Evolutionary conservation across 108 stramenopile species (phyloP).

Genomic region (Skeletonema costatum): DNA sequence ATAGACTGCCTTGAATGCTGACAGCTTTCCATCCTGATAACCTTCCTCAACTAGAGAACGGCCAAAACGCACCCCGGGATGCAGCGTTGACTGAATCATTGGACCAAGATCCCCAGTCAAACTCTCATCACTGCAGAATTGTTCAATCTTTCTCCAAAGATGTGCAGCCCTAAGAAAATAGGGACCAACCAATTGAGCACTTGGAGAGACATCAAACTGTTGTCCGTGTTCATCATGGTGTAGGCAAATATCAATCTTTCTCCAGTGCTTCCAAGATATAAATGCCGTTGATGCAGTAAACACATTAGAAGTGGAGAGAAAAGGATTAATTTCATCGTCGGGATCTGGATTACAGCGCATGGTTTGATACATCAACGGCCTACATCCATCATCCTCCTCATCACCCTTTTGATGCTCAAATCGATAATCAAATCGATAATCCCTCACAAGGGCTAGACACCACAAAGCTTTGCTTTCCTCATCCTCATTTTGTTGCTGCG

Average conservation of each 20-base stretch:
- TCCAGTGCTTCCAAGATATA: slow-evolving; percentile 46
- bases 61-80: slow-evolving; percentile 8
- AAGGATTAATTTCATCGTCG: background rate
- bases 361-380: background rate
- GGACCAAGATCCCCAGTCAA: slow-evolving; percentile 2
- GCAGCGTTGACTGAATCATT: slow-evolving; percentile 5
- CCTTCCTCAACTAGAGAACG: background rate
- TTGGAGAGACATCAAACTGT: background rate
- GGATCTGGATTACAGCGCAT: slow-evolving; percentile 4
- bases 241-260: slow-evolving; percentile 21
- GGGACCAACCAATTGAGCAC: slow-evolving; percentile 21
- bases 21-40: background rate
- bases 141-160: slow-evolving; percentile 49
- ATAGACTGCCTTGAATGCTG: slow-evolving; percentile 34
- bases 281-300: slow-evolving; percentile 36
- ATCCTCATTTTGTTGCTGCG: too few relatives aligned
- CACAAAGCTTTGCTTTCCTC: slow-evolving; percentile 24
- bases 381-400: background rate
- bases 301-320: slow-evolving; percentile 30
- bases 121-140: slow-evolving; percentile 37
- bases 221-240: background rate
- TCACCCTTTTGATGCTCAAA: slow-evolving; percentile 1
- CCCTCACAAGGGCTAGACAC: slow-evolving; percentile 27
- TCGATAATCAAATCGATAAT: slow-evolving; percentile 27
- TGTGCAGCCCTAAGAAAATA: slow-evolving; percentile 54